Base-by-base conservation (phyloP, 2,329 filamentous ascomycete genomes). In the Metarhizium sp. region DNA sequence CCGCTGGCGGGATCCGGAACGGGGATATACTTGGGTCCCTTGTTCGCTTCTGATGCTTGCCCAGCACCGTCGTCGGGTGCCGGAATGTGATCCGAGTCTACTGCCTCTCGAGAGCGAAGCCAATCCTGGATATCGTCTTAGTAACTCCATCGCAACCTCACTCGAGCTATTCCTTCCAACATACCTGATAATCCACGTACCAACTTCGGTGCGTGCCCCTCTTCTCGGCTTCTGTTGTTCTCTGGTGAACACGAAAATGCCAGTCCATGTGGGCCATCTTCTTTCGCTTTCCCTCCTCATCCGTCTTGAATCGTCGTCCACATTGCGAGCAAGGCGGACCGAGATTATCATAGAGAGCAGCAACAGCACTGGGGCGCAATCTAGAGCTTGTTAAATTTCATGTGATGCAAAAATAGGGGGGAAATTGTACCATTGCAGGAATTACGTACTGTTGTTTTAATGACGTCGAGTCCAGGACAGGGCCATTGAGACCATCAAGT, bases 221-320 rank as follows among this genome's bases (percentile, higher is more conserved):
- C 68, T 90, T 92, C 65, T 90, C 85, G 14, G 88, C 86, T 62
- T 97, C 92, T 2, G 85, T 85, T 72, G 95, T 90, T 49, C 91
- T 86, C 65, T 92, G 88, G 66, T 96, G 92, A 29, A 92, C 92
- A 55, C 87, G 86, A 74, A 99, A 99, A 71, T 99, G 94, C 94
- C 94, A 99, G 71, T 99, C 94, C 77, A 99, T 86, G 68, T 99
- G 94, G 3, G 87, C 84, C 29, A 86, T 89, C 74, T 97, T 97
- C 75, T 88, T 88, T 67, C 86, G 85, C 64, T 84, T 88, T 13
- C 92, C 92, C 60, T 88, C 84, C 13, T 85, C 82, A 51, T 89
- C 88, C 4, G 82, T 81, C 54, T 80, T 80, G 69, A 99, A 99
- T 2, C 94, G 86, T 57, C 92, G 83, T 29, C 92, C 94, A 67